These are phyloP conservation scores for Blepharisma stoltei DNA, from an alignment of 73 alveolate species.

Conservation along the genomic window DNA sequence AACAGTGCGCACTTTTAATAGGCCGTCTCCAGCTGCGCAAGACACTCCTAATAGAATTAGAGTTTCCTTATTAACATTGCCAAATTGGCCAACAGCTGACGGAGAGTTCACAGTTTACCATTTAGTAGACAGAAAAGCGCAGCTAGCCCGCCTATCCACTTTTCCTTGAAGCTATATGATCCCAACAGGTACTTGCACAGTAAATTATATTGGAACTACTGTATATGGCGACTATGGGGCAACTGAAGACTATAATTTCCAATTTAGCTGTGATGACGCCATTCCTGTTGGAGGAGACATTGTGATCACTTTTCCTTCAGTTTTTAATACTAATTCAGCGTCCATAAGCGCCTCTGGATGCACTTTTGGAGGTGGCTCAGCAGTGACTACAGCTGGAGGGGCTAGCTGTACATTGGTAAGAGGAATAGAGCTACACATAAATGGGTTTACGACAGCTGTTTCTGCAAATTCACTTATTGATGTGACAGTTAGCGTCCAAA, in stretches of 20 bases:
- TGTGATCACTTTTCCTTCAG: background rate
- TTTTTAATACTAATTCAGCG: background rate
- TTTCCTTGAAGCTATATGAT: background rate
- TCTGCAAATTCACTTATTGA: background rate
- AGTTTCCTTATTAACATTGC: background rate
- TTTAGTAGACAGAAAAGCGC: too few relatives aligned
- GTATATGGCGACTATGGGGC: background rate
- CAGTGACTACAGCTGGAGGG: background rate
- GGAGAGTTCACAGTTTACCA: too few relatives aligned
- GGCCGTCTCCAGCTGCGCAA: background rate
- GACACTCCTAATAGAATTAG: background rate
- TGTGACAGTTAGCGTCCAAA: background rate
- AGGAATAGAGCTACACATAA: background rate
- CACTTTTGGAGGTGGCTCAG: background rate
- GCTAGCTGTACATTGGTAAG: constrained; percentile 3
- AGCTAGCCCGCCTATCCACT: background rate
- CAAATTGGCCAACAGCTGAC: background rate
- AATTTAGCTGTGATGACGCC: background rate
- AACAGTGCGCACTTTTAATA: background rate
- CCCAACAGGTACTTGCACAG: constrained; percentile 2
- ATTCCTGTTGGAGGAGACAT: background rate
- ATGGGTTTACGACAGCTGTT: background rate
- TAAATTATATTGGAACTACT: background rate
- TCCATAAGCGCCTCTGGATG: background rate
- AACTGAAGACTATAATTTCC: constrained; percentile 7